These are phyloP conservation scores for Pythium rishiriense DNA, from an alignment of 352 stramenopile genomes.

Conservation along the genomic window DNA sequence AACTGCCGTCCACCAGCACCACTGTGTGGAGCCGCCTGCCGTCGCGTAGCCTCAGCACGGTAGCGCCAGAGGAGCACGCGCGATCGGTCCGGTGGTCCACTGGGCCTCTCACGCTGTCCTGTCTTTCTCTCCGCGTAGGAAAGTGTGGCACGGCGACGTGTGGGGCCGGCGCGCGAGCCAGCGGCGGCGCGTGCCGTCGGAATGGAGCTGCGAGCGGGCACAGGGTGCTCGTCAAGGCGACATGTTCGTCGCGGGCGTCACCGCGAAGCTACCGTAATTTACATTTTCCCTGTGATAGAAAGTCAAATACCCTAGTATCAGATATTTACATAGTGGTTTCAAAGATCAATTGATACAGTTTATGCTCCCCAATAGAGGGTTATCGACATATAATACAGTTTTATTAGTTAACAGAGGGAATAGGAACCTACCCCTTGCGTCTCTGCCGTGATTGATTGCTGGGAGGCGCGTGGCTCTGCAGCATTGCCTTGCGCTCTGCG, in stretches of 20 bases:
- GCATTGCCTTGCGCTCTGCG: background rate
- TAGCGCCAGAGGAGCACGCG: background rate
- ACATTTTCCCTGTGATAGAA: background rate
- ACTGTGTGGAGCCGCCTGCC: background rate
- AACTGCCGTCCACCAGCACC: background rate
- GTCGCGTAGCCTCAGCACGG: background rate
- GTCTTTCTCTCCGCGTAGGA: background rate
- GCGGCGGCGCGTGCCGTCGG: background rate
- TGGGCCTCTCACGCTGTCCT: background rate
- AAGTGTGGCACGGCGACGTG: background rate
- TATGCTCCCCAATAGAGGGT: background rate
- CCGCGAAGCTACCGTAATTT: background rate
- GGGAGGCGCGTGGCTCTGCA: conserved; percentile 6
- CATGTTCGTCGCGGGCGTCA: conserved; percentile 3
- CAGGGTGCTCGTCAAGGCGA: too few species aligned
- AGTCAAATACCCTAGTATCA: background rate
- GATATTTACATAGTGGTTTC: background rate
- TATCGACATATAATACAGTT: too few species aligned
- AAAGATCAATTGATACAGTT: background rate
- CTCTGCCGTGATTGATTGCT: conserved; percentile 13
- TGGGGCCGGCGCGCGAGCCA: too few species aligned
- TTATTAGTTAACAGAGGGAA: background rate
- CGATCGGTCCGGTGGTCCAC: background rate
- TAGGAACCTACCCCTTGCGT: background rate
- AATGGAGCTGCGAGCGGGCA: too few species aligned